phyloP scores from a whole-genome alignment of 2,329 filamentous ascomycete genomes.

The Pestalotiopsis sp. region DNA sequence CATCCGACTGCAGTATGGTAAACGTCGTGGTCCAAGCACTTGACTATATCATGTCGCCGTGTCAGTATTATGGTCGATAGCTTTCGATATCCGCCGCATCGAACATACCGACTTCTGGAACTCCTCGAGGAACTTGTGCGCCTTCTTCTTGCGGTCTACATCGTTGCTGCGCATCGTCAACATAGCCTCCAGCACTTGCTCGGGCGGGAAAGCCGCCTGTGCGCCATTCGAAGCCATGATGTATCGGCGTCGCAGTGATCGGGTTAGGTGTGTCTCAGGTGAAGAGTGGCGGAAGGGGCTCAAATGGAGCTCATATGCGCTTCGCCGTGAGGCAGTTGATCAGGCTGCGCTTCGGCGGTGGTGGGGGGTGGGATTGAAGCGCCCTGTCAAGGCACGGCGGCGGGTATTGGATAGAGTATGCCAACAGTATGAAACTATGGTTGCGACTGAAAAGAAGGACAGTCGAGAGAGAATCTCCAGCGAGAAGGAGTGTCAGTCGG shows the following conservation, averaged over 20 bases:
- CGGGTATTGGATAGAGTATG: neutral
- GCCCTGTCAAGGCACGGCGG: neutral
- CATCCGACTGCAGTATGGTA: constrained; percentile 78
- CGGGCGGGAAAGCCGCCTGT: constrained; percentile 73
- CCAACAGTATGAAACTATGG: neutral
- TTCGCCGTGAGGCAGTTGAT: neutral
- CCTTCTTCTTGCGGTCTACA: constrained; percentile 81
- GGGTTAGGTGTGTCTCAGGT: neutral
- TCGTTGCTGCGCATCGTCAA: constrained; percentile 88
- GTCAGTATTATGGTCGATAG: neutral
- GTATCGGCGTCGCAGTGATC: constrained; percentile 4
- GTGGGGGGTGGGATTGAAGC: neutral
- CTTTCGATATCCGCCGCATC: neutral
- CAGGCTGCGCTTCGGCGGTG: neutral
- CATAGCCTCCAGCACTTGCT: constrained; percentile 78
- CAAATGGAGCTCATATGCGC: neutral
- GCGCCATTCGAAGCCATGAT: constrained; percentile 65
- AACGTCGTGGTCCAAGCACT: constrained; percentile 91
- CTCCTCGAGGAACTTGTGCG: constrained; percentile 85
- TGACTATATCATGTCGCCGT: constrained; percentile 52
- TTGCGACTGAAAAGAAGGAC: neutral
- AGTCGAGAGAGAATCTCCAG: neutral
- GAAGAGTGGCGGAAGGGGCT: neutral
- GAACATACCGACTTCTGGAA: constrained; percentile 95
- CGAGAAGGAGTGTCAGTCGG: neutral